Evolutionary conservation across 163 green algal genomes (phyloP).

Genomic region (Scenedesmus sp.): DNA sequence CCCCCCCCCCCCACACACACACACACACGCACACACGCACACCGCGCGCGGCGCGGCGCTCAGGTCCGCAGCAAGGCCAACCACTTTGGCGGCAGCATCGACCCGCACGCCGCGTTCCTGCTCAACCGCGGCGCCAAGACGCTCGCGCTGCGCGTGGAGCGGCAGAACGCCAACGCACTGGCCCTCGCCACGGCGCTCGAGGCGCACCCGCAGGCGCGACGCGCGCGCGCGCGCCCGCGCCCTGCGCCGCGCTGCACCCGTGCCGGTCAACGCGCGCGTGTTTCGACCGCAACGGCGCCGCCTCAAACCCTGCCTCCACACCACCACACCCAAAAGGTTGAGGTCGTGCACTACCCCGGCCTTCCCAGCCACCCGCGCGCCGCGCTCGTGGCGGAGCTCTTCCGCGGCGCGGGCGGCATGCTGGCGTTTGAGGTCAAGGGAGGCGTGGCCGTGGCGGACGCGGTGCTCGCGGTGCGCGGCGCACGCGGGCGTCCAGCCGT

Average conservation of each 20-base stretch:
- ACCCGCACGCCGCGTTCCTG: conserved; percentile 54
- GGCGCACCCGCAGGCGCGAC: conserved; percentile 52
- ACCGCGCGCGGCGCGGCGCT: too few relatives aligned
- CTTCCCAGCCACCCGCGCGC: conserved; percentile 86
- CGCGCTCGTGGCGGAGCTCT: conserved; percentile 85
- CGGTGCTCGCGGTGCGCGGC: conserved; percentile 16
- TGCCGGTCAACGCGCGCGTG: too few relatives aligned
- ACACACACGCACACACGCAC: too few relatives aligned
- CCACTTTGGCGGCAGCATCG: conserved; percentile 52
- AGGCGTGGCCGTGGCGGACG: conserved; percentile 70
- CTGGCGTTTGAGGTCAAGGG: conserved; percentile 92
- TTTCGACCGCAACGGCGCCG: too few relatives aligned
- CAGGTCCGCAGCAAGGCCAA: conserved; percentile 49
- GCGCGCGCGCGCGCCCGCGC: too few relatives aligned
- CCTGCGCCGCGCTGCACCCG: too few relatives aligned
- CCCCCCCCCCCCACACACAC: too few relatives aligned
- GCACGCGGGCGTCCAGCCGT: too few relatives aligned
- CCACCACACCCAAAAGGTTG: conserved; percentile 57
- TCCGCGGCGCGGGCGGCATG: conserved; percentile 83
- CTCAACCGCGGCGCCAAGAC: conserved; percentile 59
- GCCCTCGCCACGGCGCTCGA: conserved; percentile 49
- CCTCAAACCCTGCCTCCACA: not conserved
- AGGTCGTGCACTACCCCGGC: conserved; percentile 86
- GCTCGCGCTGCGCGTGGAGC: conserved; percentile 56
- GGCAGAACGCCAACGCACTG: conserved; percentile 50